These are phyloP conservation scores for Coemansia sp. DNA, from an alignment of 192 early-diverging fungal genomes.

Conservation along the genomic window DNA sequence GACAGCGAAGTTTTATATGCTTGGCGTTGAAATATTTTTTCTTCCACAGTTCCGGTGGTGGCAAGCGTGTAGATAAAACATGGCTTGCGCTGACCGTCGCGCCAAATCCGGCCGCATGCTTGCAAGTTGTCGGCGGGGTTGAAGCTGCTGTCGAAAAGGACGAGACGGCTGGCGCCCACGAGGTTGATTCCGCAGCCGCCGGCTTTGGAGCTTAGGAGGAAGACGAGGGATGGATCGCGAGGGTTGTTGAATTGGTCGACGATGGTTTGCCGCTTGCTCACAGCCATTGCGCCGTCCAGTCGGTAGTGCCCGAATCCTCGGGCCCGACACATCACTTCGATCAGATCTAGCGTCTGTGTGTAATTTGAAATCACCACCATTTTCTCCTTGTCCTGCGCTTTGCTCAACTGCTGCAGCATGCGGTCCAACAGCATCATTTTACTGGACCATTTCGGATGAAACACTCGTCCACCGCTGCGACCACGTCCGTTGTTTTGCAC, in stretches of 20 bases:
- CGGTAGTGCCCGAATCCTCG: constrained; percentile 75
- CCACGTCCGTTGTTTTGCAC: neutral
- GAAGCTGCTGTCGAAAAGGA: constrained; percentile 87
- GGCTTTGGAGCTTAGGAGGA: constrained; percentile 94
- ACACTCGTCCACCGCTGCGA: constrained; percentile 28
- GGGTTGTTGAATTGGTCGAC: constrained; percentile 98
- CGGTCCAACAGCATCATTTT: constrained; percentile 85
- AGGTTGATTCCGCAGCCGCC: constrained; percentile 98
- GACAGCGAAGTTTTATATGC: constrained; percentile 82
- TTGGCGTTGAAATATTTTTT: constrained; percentile 98
- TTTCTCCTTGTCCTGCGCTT: constrained; percentile 77
- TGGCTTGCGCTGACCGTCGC: constrained; percentile 78
- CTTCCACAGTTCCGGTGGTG: constrained; percentile 96
- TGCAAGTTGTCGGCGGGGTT: constrained; percentile 98
- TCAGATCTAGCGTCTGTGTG: constrained; percentile 95
- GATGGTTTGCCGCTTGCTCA: constrained; percentile 89
- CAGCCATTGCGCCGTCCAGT: constrained; percentile 90
- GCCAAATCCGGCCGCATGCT: constrained; percentile 86
- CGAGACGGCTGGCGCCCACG: constrained; percentile 95
- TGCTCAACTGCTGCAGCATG: constrained; percentile 73
- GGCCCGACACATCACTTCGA: constrained; percentile 82
- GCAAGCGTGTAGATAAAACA: constrained; percentile 99
- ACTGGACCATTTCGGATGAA: constrained; percentile 75
- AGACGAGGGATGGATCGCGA: constrained; percentile 81
- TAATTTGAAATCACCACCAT: constrained; percentile 99